Base-by-base conservation (phyloP, 2,329 filamentous ascomycete genomes). In the Cladosporium halotolerans region DNA sequence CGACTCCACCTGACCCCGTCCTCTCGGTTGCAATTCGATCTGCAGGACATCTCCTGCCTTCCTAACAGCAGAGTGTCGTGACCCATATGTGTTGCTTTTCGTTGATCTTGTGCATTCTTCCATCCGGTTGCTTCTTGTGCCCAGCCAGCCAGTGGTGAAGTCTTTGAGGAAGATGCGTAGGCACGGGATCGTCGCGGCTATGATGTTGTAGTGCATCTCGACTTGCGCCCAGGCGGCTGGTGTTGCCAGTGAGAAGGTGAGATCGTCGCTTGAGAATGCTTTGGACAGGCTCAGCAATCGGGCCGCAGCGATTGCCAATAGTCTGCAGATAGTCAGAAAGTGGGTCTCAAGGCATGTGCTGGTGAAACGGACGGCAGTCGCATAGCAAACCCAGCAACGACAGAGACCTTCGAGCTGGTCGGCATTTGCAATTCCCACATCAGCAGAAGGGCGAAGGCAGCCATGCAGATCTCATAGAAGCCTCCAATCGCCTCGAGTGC, bases 371-470 rank as follows among this genome's bases (percentile, higher is more conserved):
- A 44, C 42, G 23, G 18, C 6, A 44, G 13, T 23, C 53, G 53
- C 4, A 55, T 19, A 5, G 55, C 43, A 41, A 60, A 58, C 3
- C 52, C 58, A 13, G 56, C 16, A n/a, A 57, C 36, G 16, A 58
- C 53, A 8, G 38, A 42, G n/a, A 45, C 39, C 40, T 58, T 60
- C 3, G 52, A 47, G 18, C 48, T 45, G 31, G 16, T 38, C 2
- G 18, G 14, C 56, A 60, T 60, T 32, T 57, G 57, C 9, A 60
- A 19, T 36, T 47, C 44, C 28, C 51, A 46, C 9, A 60, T 45
- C 28, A 59, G 50, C 4, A 45, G 7, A 10, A 44, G 23, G 23
- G 23, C 23, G 23, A 28, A 28, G 4, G 23, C 23, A 28, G 23
- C 23, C 23, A 28, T 28, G 23, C 23, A 28, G 23, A 28, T 28